These are phyloP conservation scores for Elsinoe perseae DNA, from an alignment of 2,329 filamentous ascomycete species.

Conservation along the genomic window DNA sequence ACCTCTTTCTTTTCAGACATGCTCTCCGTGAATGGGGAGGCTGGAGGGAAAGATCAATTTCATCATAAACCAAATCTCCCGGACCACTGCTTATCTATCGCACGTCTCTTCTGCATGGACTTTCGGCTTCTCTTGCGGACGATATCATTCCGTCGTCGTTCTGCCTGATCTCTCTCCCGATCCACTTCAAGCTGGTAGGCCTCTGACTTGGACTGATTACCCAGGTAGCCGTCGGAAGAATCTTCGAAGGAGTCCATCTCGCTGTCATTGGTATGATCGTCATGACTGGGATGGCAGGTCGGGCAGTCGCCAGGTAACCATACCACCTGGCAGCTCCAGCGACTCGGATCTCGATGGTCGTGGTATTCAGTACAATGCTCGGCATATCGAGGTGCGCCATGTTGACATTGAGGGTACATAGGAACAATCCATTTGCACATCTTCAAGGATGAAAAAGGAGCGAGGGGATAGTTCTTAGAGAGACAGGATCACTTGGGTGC, in stretches of 20 bases:
- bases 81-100: not conserved
- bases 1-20: not conserved
- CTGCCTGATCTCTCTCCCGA: not conserved
- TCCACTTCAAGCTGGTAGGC: not conserved
- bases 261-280: not conserved
- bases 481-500: too few relatives aligned
- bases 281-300: not conserved
- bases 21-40: too few relatives aligned
- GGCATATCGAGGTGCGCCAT: not conserved
- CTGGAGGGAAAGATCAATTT: not conserved
- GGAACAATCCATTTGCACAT: slow-evolving; percentile 8
- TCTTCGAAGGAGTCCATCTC: not conserved
- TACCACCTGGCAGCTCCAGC: not conserved
- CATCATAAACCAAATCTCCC: not conserved
- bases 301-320: not conserved
- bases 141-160: not conserved
- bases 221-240: not conserved
- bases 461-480: not conserved
- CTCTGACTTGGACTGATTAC: not conserved
- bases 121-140: not conserved
- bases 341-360: not conserved
- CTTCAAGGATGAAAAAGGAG: not conserved
- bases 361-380: not conserved
- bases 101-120: not conserved
- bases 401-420: not conserved